These are phyloP conservation scores for Phytophthora sojae DNA, from an alignment of 352 stramenopile genomes.

Conservation along the genomic window DNA sequence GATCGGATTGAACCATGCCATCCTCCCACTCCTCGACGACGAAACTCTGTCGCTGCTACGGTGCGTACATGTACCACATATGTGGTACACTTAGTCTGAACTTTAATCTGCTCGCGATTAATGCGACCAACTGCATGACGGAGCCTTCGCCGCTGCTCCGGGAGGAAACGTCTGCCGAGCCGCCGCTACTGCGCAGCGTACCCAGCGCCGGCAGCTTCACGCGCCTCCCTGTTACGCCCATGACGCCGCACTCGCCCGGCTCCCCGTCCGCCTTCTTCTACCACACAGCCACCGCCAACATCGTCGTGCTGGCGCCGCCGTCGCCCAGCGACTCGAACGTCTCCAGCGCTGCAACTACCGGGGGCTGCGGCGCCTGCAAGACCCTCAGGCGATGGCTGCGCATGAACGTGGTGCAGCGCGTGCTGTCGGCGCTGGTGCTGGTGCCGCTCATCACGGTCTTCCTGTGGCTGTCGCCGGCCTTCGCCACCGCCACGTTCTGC, in stretches of 20 bases:
- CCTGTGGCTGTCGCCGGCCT: slow-evolving; percentile 69
- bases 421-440: slow-evolving; percentile 64
- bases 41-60: too few species aligned
- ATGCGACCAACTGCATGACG: slow-evolving; percentile 10
- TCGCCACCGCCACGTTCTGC: slow-evolving; percentile 74
- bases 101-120: neutral
- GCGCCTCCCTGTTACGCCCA: slow-evolving; percentile 14
- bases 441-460: slow-evolving; percentile 72
- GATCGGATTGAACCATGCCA: neutral
- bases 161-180: slow-evolving; percentile 19
- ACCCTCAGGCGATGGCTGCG: slow-evolving; percentile 23
- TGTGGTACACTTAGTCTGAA: neutral
- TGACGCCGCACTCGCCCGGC: slow-evolving; percentile 35
- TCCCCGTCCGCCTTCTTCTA: slow-evolving; percentile 44
- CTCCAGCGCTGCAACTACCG: slow-evolving; percentile 6
- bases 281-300: slow-evolving; percentile 30
- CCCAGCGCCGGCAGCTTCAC: slow-evolving; percentile 16
- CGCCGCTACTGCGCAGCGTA: slow-evolving; percentile 11
- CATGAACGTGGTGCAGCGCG: slow-evolving; percentile 67
- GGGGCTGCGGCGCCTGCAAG: neutral
- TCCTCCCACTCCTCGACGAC: too few species aligned
- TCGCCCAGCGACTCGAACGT: slow-evolving; percentile 22
- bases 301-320: slow-evolving; percentile 27
- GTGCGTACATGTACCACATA: neutral
- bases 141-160: slow-evolving; percentile 1